Percentiles rank a stretch among this genome's conserved stretches.
phyloP scores from a whole-genome alignment of 2,329 filamentous ascomycete genomes.

The Emericellopsis cladophorae region DNA sequence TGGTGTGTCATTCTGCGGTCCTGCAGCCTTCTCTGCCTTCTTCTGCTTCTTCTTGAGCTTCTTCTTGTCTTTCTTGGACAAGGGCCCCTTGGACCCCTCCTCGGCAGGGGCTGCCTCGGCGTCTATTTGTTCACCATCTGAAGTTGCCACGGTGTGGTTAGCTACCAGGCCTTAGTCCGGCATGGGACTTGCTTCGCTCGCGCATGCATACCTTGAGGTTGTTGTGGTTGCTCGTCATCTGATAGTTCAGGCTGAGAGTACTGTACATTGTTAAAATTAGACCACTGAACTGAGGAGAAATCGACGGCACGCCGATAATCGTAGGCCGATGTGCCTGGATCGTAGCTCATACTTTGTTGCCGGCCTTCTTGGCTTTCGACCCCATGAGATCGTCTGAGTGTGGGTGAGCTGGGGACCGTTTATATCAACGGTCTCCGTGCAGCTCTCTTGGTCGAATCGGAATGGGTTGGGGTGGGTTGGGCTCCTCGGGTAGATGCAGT shows the following conservation, averaged over 20 bases:
- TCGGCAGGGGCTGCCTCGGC: background rate
- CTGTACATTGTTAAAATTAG: slow-evolving; percentile 4
- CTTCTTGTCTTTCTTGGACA: slow-evolving; percentile 2
- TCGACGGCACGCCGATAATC: background rate
- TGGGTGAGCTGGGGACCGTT: slow-evolving; percentile 1
- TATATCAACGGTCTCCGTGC: slow-evolving; percentile 1
- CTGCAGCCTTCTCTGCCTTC: background rate
- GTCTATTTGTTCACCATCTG: too few species aligned
- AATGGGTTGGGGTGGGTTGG: background rate
- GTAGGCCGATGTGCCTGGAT: background rate
- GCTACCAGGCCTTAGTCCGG: too few species aligned
- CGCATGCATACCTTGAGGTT: slow-evolving; percentile 1
- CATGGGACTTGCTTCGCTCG: too few species aligned
- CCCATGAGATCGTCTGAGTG: background rate
- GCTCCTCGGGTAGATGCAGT: slow-evolving; percentile 2
- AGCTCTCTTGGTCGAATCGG: background rate
- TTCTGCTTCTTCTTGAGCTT: slow-evolving; percentile 1
- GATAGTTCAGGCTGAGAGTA: slow-evolving; percentile 4
- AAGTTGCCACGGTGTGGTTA: too few species aligned
- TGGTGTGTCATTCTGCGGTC: background rate
- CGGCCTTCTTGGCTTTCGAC: background rate
- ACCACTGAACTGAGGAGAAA: slow-evolving; percentile 3
- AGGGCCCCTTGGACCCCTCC: background rate
- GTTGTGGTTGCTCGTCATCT: slow-evolving; percentile 3
- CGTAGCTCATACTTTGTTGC: slow-evolving; percentile 1